phyloP scores from a whole-genome alignment of 2,329 filamentous ascomycete species.

The Allantophomopsis lycopodina region DNA sequence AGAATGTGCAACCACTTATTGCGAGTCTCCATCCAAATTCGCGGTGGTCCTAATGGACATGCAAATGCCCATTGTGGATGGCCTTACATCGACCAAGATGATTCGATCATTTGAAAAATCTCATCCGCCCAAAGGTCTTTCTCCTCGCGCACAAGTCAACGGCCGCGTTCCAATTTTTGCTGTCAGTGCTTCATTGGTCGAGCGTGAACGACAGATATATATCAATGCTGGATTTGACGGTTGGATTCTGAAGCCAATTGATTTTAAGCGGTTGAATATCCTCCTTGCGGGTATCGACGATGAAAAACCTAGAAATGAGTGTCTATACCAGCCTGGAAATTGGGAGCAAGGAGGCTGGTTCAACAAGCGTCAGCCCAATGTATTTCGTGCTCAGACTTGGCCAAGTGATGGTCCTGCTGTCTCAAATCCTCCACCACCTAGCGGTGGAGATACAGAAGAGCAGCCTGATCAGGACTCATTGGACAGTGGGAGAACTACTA shows the following conservation, averaged over 20 bases:
- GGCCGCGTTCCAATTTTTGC: slow-evolving; percentile 70
- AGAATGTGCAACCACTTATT: slow-evolving; percentile 63
- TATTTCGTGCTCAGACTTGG: not conserved
- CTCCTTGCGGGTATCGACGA: slow-evolving; percentile 59
- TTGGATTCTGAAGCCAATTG: slow-evolving; percentile 82
- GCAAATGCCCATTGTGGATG: slow-evolving; percentile 67
- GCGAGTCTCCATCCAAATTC: slow-evolving; percentile 45
- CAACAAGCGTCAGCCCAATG: slow-evolving; percentile 4
- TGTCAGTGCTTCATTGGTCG: slow-evolving; percentile 70
- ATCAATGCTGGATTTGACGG: slow-evolving; percentile 73
- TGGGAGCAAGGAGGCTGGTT: slow-evolving; percentile 93
- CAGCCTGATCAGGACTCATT: not conserved
- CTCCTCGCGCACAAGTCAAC: slow-evolving; percentile 41
- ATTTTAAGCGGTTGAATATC: slow-evolving; percentile 60
- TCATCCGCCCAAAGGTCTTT: slow-evolving; percentile 33
- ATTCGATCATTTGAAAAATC: slow-evolving; percentile 59
- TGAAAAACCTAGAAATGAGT: slow-evolving; percentile 38
- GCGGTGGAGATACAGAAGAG: not conserved
- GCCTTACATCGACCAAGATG: slow-evolving; percentile 68
- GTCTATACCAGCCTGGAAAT: slow-evolving; percentile 53
- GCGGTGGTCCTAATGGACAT: slow-evolving; percentile 88
- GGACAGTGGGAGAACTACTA: not conserved
- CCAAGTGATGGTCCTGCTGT: not conserved
- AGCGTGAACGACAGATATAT: slow-evolving; percentile 55
- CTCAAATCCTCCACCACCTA: not conserved